Evolutionary conservation across 176 grass and related monocot genomes (phyloP).

Genomic region (Rhipidocladum racemiflorum): DNA sequence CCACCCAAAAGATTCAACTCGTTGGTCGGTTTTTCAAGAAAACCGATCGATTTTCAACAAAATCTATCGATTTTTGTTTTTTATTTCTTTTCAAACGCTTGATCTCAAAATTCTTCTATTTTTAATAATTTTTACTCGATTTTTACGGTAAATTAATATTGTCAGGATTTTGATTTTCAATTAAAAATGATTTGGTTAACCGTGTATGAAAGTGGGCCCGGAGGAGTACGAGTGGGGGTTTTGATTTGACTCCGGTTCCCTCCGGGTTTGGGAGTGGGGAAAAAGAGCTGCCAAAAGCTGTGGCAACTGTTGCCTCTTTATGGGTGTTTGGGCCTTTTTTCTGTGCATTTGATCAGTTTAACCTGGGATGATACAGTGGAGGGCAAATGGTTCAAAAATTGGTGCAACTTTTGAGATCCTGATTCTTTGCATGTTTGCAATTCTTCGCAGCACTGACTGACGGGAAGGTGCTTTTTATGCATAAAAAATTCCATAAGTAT

Average conservation of each 20-base stretch:
- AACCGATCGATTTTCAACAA: no score
- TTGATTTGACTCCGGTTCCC: conserved; percentile 37
- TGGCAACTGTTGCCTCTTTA: neutral
- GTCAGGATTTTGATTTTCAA: no score
- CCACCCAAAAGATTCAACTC: no score
- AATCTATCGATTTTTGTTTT: no score
- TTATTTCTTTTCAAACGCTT: no score
- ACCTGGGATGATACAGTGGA: neutral
- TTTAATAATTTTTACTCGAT: no score
- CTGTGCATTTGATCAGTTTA: conserved; percentile 10
- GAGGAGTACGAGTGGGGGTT: neutral
- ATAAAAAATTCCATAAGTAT: no score
- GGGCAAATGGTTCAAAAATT: conserved; percentile 30
- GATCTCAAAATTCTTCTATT: no score
- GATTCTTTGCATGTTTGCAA: neutral
- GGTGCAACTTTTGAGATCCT: neutral
- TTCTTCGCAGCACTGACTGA: neutral
- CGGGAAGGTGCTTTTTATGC: no score
- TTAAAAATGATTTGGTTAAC: no score
- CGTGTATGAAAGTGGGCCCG: neutral
- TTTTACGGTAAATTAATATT: no score
- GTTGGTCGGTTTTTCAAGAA: no score
- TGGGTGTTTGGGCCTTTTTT: conserved; percentile 1
- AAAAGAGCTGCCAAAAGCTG: conserved; percentile 9
- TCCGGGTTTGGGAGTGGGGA: neutral